These are phyloP conservation scores for Ophiocordyceps camponoti-floridani DNA, from an alignment of 2,329 filamentous ascomycete species.

Conservation along the genomic window DNA sequence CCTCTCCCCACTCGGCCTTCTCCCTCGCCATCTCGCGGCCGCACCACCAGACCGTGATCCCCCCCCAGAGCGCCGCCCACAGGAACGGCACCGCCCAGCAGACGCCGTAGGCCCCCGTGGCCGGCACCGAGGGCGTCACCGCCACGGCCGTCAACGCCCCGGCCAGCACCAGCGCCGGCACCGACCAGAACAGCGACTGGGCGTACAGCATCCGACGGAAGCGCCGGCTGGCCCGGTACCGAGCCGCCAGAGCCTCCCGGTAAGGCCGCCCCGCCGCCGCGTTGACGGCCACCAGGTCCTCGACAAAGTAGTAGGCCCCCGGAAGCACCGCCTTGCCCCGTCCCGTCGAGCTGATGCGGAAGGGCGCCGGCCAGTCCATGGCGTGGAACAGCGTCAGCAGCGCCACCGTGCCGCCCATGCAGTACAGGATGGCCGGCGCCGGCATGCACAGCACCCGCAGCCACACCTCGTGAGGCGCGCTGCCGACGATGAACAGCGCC, in stretches of 20 bases:
- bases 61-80: slow-evolving; percentile 16
- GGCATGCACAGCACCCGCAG: slow-evolving; percentile 32
- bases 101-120: slow-evolving; percentile 17
- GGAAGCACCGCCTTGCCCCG: slow-evolving; percentile 40
- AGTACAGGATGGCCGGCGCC: slow-evolving; percentile 29
- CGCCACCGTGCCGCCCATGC: slow-evolving; percentile 22
- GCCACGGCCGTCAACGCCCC: slow-evolving; percentile 17
- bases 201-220: slow-evolving; percentile 22
- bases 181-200: slow-evolving; percentile 22
- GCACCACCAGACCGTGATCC: slow-evolving; percentile 17
- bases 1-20: slow-evolving; percentile 17
- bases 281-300: slow-evolving; percentile 51
- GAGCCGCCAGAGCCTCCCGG: slow-evolving; percentile 21
- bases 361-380: slow-evolving; percentile 30
- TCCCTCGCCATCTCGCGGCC: slow-evolving; percentile 18
- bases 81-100: slow-evolving; percentile 22
- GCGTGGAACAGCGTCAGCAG: slow-evolving; percentile 16
- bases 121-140: slow-evolving; percentile 15
- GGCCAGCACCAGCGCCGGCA: slow-evolving; percentile 19
- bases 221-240: slow-evolving; percentile 21
- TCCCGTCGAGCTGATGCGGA: slow-evolving; percentile 43
- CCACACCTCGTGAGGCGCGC: slow-evolving; percentile 29
- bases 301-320: slow-evolving; percentile 44
- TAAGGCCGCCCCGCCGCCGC: slow-evolving; percentile 33
- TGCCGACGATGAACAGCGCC: slow-evolving; percentile 29